Evolutionary conservation across 768 basidiomycete species (phyloP).

Genomic region (Panus rudis): DNA sequence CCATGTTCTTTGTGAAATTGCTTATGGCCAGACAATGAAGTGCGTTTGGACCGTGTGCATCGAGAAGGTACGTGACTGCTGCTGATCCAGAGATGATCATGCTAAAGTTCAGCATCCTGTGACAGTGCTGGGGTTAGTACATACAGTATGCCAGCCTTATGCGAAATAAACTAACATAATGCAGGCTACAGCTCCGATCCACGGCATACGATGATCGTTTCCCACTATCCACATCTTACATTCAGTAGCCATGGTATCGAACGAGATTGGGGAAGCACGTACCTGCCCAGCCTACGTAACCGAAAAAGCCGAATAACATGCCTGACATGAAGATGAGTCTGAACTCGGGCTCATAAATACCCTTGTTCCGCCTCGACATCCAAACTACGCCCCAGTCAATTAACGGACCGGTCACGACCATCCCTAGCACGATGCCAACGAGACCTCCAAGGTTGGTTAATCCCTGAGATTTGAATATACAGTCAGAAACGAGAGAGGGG

Average conservation of each 20-base stretch:
- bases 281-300: slow-evolving; percentile 41
- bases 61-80: slow-evolving; percentile 38
- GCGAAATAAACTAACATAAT: slow-evolving; percentile 11
- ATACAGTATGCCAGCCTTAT: not conserved
- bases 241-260: not conserved
- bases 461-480: slow-evolving; percentile 15
- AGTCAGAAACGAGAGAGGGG: not conserved
- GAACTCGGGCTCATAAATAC: slow-evolving; percentile 42
- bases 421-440: slow-evolving; percentile 35
- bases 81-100: slow-evolving; percentile 36
- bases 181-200: slow-evolving; percentile 39
- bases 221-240: too few relatives aligned
- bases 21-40: slow-evolving; percentile 35
- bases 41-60: slow-evolving; percentile 35
- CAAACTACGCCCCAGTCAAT: slow-evolving; percentile 37
- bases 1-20: slow-evolving; percentile 39
- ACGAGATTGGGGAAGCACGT: slow-evolving; percentile 5
- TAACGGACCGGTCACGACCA: slow-evolving; percentile 30
- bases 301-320: slow-evolving; percentile 38
- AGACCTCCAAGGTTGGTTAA: slow-evolving; percentile 37
- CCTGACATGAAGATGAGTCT: slow-evolving; percentile 33
- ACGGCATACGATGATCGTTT: slow-evolving; percentile 35
- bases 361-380: slow-evolving; percentile 36
- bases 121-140: not conserved
- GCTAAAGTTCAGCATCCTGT: slow-evolving; percentile 37